These are phyloP conservation scores for Cenchrus fungigraminus DNA, from an alignment of 176 grass and related monocot species.

Conservation along the genomic window DNA sequence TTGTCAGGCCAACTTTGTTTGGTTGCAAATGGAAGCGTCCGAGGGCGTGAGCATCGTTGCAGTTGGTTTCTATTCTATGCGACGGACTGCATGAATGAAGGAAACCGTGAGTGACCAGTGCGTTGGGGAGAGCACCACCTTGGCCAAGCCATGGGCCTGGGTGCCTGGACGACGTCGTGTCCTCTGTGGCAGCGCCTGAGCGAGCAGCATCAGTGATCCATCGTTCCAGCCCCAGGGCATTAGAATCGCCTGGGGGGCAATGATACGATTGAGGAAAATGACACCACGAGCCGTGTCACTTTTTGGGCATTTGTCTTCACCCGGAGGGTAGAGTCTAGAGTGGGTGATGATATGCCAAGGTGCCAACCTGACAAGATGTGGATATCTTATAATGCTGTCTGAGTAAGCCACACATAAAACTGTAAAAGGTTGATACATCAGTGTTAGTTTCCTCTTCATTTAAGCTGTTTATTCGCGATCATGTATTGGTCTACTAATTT, in stretches of 20 bases:
- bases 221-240: not conserved
- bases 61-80: constrained; percentile 8
- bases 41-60: not conserved
- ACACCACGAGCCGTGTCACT: not conserved
- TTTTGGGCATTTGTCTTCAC: not conserved
- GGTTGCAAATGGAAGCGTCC: constrained; percentile 17
- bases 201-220: constrained; percentile 5
- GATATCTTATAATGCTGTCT: not conserved
- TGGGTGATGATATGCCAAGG: constrained; percentile 30
- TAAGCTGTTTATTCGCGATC: not conserved
- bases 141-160: not conserved
- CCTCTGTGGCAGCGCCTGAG: constrained; percentile 27
- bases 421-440: not conserved
- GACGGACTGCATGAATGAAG: not conserved
- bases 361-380: not conserved
- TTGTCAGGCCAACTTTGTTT: not conserved
- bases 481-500: not conserved
- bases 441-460: not conserved
- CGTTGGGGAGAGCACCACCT: not conserved
- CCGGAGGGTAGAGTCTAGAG: not conserved
- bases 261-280: not conserved
- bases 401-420: not conserved
- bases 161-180: constrained; percentile 6
- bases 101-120: constrained; percentile 7
- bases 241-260: not conserved